Evolutionary conservation across 169 alveolate genomes (phyloP).

Genomic region (Plasmodium ovale): DNA sequence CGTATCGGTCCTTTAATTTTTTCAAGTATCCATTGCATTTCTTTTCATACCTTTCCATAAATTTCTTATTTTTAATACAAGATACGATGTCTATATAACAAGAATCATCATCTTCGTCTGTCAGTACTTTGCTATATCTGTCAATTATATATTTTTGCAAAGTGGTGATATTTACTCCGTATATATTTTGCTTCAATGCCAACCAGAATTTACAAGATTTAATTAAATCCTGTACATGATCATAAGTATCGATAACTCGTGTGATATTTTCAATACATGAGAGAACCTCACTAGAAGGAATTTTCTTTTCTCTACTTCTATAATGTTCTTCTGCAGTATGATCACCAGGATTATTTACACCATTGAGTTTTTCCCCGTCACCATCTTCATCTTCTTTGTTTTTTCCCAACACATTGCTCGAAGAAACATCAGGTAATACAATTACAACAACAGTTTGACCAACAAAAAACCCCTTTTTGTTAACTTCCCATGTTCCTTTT

Average conservation of each 20-base stretch:
- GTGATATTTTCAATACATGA: conserved; percentile 10
- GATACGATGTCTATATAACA: conserved; percentile 20
- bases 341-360: not conserved
- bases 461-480: conserved; percentile 34
- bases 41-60: conserved; percentile 39
- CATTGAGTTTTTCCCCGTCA: not conserved
- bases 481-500: conserved; percentile 47
- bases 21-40: conserved; percentile 59
- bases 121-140: conserved; percentile 22
- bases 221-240: conserved; percentile 28
- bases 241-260: conserved; percentile 31
- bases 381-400: not conserved
- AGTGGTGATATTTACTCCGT: not conserved
- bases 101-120: conserved; percentile 2
- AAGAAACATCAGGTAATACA: conserved; percentile 47
- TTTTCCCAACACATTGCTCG: not conserved
- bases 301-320: not conserved
- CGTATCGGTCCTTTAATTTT: conserved; percentile 27
- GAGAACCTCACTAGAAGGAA: not conserved
- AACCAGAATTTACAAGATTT: conserved; percentile 39
- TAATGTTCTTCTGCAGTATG: not conserved
- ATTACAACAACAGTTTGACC: conserved; percentile 54
- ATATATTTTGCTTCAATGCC: conserved; percentile 21
- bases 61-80: conserved; percentile 11
- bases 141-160: conserved; percentile 43